These are phyloP conservation scores for Escallonia rubra DNA, from an alignment of 129 eudicot species.

Conservation along the genomic window DNA sequence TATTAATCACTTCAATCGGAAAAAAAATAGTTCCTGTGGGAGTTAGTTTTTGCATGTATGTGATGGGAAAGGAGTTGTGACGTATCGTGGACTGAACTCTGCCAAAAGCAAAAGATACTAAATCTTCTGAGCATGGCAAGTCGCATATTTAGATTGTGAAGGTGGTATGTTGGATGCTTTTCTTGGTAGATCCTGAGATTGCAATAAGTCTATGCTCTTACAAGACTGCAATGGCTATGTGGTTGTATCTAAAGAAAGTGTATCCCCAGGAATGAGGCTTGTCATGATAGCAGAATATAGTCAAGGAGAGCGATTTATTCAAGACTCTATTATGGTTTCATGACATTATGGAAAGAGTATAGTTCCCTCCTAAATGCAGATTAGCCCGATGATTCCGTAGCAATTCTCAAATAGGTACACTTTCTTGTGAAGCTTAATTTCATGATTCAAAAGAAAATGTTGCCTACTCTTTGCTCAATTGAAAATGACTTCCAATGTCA, in stretches of 20 bases:
- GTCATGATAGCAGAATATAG: background rate
- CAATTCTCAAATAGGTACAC: background rate
- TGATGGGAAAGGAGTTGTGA: background rate
- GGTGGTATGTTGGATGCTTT: background rate
- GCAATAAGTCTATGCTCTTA: background rate
- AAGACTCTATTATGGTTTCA: background rate
- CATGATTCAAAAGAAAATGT: background rate
- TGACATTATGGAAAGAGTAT: background rate
- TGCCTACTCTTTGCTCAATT: background rate
- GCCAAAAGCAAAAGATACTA: background rate
- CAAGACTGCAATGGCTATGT: background rate
- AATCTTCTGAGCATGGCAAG: background rate
- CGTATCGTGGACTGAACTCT: background rate
- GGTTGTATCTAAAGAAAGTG: background rate
- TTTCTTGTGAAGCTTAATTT: background rate
- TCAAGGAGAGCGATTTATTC: background rate
- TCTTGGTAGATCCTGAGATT: background rate
- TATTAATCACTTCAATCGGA: background rate
- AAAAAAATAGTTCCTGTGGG: background rate
- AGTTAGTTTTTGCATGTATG: background rate
- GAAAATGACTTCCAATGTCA: background rate
- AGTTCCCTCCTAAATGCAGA: background rate
- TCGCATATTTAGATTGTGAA: background rate
- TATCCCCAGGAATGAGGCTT: background rate
- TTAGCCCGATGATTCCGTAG: background rate